Conservation (phyloP, 2,329 filamentous ascomycete genomes). For the Microsporum canis region DNA sequence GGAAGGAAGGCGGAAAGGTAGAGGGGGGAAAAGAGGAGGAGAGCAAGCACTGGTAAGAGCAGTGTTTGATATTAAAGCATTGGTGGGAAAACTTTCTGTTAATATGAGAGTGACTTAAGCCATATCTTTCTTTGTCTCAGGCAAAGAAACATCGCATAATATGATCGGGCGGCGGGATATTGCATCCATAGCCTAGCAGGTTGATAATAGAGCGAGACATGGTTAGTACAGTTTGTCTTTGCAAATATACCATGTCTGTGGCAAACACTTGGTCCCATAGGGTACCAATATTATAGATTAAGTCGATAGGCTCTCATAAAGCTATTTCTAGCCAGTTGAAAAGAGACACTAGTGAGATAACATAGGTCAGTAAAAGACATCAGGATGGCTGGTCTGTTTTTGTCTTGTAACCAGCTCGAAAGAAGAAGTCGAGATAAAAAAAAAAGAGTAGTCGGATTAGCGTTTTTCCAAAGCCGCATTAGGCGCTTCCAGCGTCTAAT, state of each 20-base stretch:
- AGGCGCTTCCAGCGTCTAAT: neutral
- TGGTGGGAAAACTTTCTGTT: neutral
- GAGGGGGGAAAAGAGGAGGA: neutral
- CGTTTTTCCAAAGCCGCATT: neutral
- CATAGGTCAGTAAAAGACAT: neutral
- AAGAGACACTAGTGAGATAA: too few species aligned
- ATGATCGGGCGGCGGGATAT: neutral
- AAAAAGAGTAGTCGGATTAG: neutral
- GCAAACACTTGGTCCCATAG: neutral
- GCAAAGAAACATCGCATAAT: neutral
- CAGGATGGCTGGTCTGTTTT: neutral
- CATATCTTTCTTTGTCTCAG: neutral
- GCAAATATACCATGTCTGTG: neutral
- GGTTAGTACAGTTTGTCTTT: neutral
- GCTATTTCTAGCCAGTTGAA: neutral
- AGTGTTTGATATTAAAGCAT: neutral
- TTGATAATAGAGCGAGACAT: neutral
- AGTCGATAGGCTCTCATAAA: neutral
- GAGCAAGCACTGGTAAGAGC: neutral
- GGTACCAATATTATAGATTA: neutral
- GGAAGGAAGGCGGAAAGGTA: neutral
- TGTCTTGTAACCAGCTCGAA: neutral
- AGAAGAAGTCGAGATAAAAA: neutral
- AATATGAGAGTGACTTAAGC: neutral
- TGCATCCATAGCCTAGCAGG: neutral